Percentiles rank a stretch among this genome's conserved stretches.
Evolutionary conservation across 345 rosid species (phyloP).

Genomic region (Nephelium lappaceum): DNA sequence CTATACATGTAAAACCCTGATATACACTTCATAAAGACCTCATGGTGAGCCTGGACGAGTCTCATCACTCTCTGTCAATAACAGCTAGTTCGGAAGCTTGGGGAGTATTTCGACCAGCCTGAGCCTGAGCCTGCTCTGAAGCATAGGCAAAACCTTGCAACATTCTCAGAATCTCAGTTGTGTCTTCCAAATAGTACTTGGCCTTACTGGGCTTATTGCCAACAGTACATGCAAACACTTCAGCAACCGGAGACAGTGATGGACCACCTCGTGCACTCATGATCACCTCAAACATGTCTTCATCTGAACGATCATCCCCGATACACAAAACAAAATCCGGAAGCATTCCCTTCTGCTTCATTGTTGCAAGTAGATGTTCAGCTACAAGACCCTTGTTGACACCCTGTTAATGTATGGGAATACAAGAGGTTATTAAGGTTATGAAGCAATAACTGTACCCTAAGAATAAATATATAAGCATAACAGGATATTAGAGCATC

Average conservation of each 20-base stretch:
- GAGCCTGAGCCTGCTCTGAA: constrained; percentile 32
- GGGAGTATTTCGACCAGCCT: constrained; percentile 22
- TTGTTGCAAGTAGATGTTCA: constrained; percentile 57
- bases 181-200: constrained; percentile 89
- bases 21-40: neutral
- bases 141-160: constrained; percentile 62
- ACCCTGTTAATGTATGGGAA: constrained; percentile 53
- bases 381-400: constrained; percentile 91
- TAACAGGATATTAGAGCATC: neutral
- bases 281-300: constrained; percentile 96
- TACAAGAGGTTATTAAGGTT: neutral
- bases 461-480: neutral
- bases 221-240: constrained; percentile 89
- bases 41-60: neutral
- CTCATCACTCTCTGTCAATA: constrained; percentile 13
- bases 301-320: constrained; percentile 93
- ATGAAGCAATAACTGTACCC: neutral
- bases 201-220: constrained; percentile 96
- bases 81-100: constrained; percentile 2
- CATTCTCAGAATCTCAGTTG: constrained; percentile 74
- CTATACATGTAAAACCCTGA: neutral
- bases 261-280: constrained; percentile 59
- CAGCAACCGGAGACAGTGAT: constrained; percentile 76
- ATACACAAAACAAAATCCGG: constrained; percentile 88
- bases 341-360: constrained; percentile 63